A percentile compares a stretch with the other conserved stretches of the same genome.
phyloP scores from a whole-genome alignment of 345 rosid genomes.

The Aethionema arabicum region DNA sequence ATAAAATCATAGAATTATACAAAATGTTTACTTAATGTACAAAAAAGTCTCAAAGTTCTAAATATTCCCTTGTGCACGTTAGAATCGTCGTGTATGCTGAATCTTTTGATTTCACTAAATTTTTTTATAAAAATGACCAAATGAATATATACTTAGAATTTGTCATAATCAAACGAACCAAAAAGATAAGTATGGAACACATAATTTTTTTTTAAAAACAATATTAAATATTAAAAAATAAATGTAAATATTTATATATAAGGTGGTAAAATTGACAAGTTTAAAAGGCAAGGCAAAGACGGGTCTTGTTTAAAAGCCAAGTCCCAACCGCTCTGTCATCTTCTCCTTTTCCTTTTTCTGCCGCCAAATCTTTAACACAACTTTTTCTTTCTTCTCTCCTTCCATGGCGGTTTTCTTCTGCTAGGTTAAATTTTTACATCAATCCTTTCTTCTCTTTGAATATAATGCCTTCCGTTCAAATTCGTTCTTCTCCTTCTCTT shows the following conservation, averaged over 20 bases:
- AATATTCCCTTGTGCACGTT: background rate
- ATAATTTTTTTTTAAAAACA: background rate
- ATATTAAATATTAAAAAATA: background rate
- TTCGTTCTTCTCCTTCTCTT: slow-evolving; percentile 38
- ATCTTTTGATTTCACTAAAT: background rate
- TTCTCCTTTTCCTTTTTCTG: slow-evolving; percentile 20
- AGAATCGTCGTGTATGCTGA: slow-evolving; percentile 2
- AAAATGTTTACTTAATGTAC: no score
- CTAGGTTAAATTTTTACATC: background rate
- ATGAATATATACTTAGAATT: background rate
- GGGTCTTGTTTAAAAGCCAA: slow-evolving; percentile 31
- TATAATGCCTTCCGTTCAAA: slow-evolving; percentile 41
- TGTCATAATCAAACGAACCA: background rate
- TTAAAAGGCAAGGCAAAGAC: slow-evolving; percentile 37
- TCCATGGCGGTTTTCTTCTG: slow-evolving; percentile 17
- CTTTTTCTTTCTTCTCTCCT: slow-evolving; percentile 4
- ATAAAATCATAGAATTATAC: no score
- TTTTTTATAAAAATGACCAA: background rate
- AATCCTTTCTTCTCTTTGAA: background rate
- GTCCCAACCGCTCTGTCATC: slow-evolving; percentile 30
- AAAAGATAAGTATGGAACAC: background rate
- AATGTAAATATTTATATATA: slow-evolving; percentile 1
- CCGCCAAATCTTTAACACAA: slow-evolving; percentile 30
- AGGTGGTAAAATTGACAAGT: slow-evolving; percentile 31
- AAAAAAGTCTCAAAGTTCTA: background rate